Conservation (phyloP, 306 rosid genomes). For the Citrullus mucosospermus region DNA sequence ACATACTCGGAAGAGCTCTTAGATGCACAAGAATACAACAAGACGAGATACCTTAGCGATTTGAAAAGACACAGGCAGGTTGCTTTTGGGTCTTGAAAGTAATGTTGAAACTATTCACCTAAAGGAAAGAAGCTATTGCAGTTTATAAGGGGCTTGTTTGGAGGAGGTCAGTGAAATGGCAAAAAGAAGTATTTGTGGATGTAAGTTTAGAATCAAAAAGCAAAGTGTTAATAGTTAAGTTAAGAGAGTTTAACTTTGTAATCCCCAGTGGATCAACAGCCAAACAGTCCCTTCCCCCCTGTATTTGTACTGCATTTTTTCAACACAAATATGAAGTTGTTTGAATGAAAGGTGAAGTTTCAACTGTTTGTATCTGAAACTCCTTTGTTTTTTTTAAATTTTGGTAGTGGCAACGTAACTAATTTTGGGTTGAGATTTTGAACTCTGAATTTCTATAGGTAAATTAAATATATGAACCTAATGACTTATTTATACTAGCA, state of each 20-base stretch:
- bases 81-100: constrained; percentile 28
- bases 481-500: too few relatives aligned
- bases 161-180: not conserved
- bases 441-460: too few relatives aligned
- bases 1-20: constrained; percentile 72
- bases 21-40: constrained; percentile 75
- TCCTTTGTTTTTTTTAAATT: too few relatives aligned
- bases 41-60: constrained; percentile 54
- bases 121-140: not conserved
- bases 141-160: not conserved
- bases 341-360: not conserved
- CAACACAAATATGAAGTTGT: not conserved
- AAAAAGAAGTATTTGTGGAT: not conserved
- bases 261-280: not conserved
- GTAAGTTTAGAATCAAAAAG: not conserved
- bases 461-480: too few relatives aligned
- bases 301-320: not conserved
- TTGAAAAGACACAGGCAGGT: constrained; percentile 37
- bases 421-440: too few relatives aligned
- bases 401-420: too few relatives aligned
- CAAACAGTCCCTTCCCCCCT: not conserved
- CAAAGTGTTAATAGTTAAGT: not conserved
- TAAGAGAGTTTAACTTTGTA: not conserved
- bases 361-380: not conserved
- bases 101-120: not conserved